These are phyloP conservation scores for Nephelium lappaceum DNA, from an alignment of 345 rosid genomes.

Conservation along the genomic window DNA sequence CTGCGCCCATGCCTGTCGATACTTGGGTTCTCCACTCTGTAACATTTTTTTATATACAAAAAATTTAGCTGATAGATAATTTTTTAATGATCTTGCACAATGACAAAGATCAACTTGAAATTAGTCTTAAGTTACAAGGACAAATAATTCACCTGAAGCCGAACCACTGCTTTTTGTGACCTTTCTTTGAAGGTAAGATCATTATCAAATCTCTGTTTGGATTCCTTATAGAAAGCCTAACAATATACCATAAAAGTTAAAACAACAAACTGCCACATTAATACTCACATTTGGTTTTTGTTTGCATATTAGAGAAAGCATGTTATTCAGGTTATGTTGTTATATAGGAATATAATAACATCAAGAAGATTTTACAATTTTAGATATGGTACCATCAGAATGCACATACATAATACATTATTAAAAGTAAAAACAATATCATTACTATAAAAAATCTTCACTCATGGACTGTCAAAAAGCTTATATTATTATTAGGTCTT, in stretches of 20 bases:
- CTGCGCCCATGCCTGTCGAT: slow-evolving; percentile 78
- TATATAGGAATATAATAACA: background rate
- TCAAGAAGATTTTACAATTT: background rate
- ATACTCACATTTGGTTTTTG: background rate
- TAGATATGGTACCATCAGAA: background rate
- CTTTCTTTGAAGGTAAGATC: slow-evolving; percentile 76
- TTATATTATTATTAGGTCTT: too few relatives aligned
- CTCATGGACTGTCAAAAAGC: too few relatives aligned
- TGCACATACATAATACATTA: background rate
- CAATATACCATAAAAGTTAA: slow-evolving; percentile 29
- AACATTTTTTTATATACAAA: background rate
- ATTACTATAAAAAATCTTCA: too few relatives aligned
- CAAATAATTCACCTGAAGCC: slow-evolving; percentile 66
- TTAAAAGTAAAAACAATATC: background rate
- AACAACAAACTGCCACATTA: slow-evolving; percentile 11
- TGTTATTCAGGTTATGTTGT: background rate
- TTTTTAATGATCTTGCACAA: too few relatives aligned
- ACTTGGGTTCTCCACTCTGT: slow-evolving; percentile 82
- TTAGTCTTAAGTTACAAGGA: background rate
- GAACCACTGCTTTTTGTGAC: slow-evolving; percentile 92
- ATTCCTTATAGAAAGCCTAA: slow-evolving; percentile 81
- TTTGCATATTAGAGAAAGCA: background rate
- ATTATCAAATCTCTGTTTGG: slow-evolving; percentile 72
- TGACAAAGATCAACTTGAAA: too few relatives aligned
- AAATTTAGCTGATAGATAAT: background rate